Conservation (phyloP, 805 yeast genomes). For the Clavispora santaluciae region DNA sequence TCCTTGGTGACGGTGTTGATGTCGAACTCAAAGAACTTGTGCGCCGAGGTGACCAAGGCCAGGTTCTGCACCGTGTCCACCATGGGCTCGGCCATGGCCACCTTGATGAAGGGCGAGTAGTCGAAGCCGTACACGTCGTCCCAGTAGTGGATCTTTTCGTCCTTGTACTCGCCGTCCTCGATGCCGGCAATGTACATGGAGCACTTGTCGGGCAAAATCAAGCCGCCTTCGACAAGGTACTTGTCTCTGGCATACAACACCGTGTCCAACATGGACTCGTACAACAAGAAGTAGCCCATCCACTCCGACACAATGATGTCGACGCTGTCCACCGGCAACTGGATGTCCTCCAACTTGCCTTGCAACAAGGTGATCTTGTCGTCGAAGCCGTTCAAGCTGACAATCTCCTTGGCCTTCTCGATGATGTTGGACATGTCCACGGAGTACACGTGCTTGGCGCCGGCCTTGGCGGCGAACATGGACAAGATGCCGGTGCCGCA, state of each 20-base stretch:
- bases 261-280: conserved; percentile 97
- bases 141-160: conserved; percentile 91
- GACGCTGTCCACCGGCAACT: conserved; percentile 78
- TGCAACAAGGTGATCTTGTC: conserved; percentile 83
- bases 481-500: conserved; percentile 98
- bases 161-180: conserved; percentile 89
- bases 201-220: conserved; percentile 93
- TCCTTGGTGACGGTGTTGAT: conserved; percentile 82
- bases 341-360: conserved; percentile 93
- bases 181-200: conserved; percentile 85
- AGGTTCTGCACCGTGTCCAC: conserved; percentile 88
- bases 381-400: conserved; percentile 73
- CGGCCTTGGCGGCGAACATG: conserved; percentile 98
- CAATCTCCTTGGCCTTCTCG: conserved; percentile 90
- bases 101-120: conserved; percentile 80
- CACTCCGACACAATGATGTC: conserved; percentile 96
- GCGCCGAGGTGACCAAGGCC: conserved; percentile 67
- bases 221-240: conserved; percentile 77
- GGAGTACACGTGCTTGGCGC: conserved; percentile 96
- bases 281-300: conserved; percentile 97
- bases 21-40: conserved; percentile 74
- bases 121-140: conserved; percentile 96
- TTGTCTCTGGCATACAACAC: conserved; percentile 91
- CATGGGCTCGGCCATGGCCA: conserved; percentile 89
- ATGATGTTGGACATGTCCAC: conserved; percentile 97